These are phyloP conservation scores for Syzygium jambos DNA, from an alignment of 345 rosid genomes.

Conservation along the genomic window DNA sequence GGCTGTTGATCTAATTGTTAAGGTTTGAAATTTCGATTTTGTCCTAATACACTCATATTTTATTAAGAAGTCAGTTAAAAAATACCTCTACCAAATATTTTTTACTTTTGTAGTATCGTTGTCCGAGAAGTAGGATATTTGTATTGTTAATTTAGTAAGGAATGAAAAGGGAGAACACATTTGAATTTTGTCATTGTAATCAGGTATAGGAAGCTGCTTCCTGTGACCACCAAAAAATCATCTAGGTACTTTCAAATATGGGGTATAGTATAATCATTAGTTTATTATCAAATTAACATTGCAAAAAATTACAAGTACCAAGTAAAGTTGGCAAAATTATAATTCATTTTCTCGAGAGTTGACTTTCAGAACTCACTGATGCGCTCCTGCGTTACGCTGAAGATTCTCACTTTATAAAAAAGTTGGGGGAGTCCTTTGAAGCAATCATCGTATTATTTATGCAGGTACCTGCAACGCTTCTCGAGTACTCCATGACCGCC, in stretches of 20 bases:
- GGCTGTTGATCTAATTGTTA: conserved; percentile 80
- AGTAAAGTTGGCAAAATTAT: not conserved
- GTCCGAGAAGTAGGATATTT: not conserved
- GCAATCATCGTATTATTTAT: not conserved
- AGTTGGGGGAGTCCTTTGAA: not conserved
- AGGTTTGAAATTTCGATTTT: conserved; percentile 28
- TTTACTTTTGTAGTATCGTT: not conserved
- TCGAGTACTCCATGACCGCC: conserved; percentile 80
- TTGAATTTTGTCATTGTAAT: not conserved
- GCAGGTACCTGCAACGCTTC: conserved; percentile 68
- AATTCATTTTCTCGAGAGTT: not conserved
- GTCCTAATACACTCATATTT: not conserved
- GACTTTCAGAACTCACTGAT: not conserved
- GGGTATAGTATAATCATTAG: not conserved
- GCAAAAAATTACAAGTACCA: not conserved
- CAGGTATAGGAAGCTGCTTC: not conserved
- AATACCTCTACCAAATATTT: not conserved
- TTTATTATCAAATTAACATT: not conserved
- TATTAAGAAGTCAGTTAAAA: not conserved
- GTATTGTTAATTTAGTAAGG: not conserved
- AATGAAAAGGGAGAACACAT: not conserved
- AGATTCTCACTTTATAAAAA: not conserved
- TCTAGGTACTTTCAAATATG: not conserved
- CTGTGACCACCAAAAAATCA: not conserved
- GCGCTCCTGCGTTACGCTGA: not conserved